A percentile compares a stretch with the other conserved stretches of the same genome.
phyloP scores from a whole-genome alignment of 306 rosid species.

The Inga leiocalycina region DNA sequence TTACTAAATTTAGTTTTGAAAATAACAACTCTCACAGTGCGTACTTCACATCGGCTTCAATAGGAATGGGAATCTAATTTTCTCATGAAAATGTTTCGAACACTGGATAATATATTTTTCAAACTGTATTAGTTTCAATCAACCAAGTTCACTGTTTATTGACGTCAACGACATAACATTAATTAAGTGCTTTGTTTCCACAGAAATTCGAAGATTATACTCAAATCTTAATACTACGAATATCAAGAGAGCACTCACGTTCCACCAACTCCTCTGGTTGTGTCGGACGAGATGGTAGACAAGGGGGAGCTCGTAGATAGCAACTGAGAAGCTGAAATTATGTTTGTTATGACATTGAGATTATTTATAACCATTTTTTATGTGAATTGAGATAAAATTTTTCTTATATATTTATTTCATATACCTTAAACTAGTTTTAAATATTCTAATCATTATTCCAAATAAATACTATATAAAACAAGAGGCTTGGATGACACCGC shows the following conservation, averaged over 20 bases:
- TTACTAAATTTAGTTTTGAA: too few relatives aligned
- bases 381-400: too few relatives aligned
- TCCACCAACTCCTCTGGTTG: constrained; percentile 91
- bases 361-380: too few relatives aligned
- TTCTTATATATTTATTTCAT: too few relatives aligned
- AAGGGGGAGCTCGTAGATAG: constrained; percentile 97
- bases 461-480: constrained; percentile 42
- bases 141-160: background rate
- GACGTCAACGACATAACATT: background rate
- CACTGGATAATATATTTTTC: background rate
- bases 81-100: background rate
- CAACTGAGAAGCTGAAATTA: constrained; percentile 65
- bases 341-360: too few relatives aligned
- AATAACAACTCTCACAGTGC: background rate
- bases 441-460: too few relatives aligned
- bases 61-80: background rate
- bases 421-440: too few relatives aligned
- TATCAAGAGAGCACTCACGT: constrained; percentile 57
- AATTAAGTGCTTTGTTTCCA: background rate
- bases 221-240: constrained; percentile 7
- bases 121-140: background rate
- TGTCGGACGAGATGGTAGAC: constrained; percentile 84
- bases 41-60: background rate
- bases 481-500: constrained; percentile 92
- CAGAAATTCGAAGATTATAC: background rate